phyloP scores from a whole-genome alignment of 140 eudicot species.

The Cichorium intybus region DNA sequence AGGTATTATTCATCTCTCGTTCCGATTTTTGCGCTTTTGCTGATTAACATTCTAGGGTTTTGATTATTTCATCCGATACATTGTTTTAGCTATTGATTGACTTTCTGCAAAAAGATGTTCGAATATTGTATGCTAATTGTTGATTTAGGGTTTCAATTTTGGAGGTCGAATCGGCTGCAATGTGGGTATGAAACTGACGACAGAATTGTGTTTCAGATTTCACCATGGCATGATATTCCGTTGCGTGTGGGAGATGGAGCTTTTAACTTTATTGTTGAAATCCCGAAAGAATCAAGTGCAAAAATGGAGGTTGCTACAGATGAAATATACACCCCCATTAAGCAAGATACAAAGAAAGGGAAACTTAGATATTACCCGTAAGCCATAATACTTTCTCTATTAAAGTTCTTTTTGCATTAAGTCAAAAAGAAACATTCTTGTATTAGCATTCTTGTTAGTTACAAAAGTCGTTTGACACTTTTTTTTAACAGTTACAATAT shows the following conservation, averaged over 20 bases:
- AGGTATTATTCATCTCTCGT: conserved; percentile 37
- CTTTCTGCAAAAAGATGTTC: not conserved
- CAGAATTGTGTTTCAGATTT: conserved; percentile 50
- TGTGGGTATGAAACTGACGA: not conserved
- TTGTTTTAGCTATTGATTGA: not conserved
- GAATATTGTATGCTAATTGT: not conserved
- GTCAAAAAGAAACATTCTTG: not conserved
- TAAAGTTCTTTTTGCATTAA: not conserved
- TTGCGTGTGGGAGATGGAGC: conserved; percentile 82
- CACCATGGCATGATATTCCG: conserved; percentile 99
- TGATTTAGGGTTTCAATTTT: conserved; percentile 19
- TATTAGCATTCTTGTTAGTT: not conserved
- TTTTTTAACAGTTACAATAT: conserved; percentile 71
- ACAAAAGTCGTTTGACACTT: not conserved
- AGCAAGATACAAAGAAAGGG: conserved; percentile 97
- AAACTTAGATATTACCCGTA: conserved; percentile 98
- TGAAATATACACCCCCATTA: conserved; percentile 82
- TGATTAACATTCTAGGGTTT: not conserved
- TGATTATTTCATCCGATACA: not conserved
- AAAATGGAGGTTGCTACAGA: conserved; percentile 99
- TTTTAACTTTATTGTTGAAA: conserved; percentile 83
- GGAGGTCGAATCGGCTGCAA: not conserved
- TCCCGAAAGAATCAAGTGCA: conserved; percentile 95
- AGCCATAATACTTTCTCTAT: conserved; percentile 26
- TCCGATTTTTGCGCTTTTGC: not conserved